Conservation (phyloP, 2,329 filamentous ascomycete species). For the Aspergillus aculeatus region DNA sequence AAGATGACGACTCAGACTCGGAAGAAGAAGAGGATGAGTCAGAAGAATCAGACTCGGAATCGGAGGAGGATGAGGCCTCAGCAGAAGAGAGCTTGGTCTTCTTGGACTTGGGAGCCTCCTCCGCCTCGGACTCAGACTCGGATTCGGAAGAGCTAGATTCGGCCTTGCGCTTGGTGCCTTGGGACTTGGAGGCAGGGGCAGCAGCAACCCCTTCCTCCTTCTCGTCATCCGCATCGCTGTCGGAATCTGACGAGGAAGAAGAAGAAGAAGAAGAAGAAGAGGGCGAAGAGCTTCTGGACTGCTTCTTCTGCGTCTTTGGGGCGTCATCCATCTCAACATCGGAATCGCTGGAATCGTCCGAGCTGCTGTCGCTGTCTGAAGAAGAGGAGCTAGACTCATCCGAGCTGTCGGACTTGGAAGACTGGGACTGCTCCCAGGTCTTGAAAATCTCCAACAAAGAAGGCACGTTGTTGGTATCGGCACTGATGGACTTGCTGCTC, state of each 20-base stretch:
- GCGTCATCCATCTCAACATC: constrained; percentile 46
- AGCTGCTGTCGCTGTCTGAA: constrained; percentile 33
- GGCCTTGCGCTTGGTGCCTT: constrained; percentile 61
- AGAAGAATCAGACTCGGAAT: constrained; percentile 27
- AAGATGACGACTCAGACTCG: constrained; percentile 21
- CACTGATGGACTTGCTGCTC: constrained; percentile 30
- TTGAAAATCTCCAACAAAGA: constrained; percentile 44
- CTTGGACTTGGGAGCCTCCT: constrained; percentile 52
- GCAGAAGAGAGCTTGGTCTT: constrained; percentile 49
- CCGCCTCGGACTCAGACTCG: constrained; percentile 35
- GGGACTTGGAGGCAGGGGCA: constrained; percentile 37
- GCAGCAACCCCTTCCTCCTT: constrained; percentile 51
- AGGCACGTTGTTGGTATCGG: constrained; percentile 32
- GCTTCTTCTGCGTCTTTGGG: constrained; percentile 33
- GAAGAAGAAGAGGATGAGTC: constrained; percentile 26
- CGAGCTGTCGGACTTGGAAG: constrained; percentile 19
- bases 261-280: constrained; percentile 34
- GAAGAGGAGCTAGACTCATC: constrained; percentile 16
- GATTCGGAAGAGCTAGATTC: constrained; percentile 42
- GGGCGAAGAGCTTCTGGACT: constrained; percentile 28
- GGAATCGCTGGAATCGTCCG: constrained; percentile 38
- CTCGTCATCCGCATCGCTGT: constrained; percentile 54
- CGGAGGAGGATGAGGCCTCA: constrained; percentile 33
- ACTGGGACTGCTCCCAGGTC: constrained; percentile 23
- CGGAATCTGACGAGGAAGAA: constrained; percentile 36